Conservation (phyloP, 345 rosid genomes). For the Salix brachista region DNA sequence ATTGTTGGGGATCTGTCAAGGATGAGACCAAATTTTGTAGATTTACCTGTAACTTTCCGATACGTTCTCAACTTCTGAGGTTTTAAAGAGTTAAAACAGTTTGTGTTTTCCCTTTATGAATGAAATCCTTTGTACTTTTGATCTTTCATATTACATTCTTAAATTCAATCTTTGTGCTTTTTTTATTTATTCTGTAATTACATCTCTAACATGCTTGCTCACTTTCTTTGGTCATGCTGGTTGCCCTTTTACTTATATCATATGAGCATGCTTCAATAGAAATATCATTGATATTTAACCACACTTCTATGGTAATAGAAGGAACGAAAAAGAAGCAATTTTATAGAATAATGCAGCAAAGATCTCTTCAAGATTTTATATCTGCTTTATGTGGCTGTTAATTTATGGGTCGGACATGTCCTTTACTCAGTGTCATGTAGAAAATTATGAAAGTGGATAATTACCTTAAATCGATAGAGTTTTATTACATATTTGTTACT, state of each 20-base stretch:
- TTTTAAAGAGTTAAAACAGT: neutral
- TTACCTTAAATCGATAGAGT: neutral
- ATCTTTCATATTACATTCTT: neutral
- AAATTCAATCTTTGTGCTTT: neutral
- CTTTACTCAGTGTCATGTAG: neutral
- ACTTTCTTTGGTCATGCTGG: neutral
- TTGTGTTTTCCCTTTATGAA: neutral
- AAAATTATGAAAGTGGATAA: neutral
- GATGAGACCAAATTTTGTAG: neutral
- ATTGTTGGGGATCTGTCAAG: neutral
- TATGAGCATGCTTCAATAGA: neutral
- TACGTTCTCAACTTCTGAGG: neutral
- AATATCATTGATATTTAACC: neutral
- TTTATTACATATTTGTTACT: neutral
- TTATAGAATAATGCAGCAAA: neutral
- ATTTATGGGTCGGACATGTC: neutral
- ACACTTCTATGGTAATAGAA: neutral
- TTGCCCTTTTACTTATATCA: neutral
- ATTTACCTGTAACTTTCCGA: neutral
- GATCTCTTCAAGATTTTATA: neutral
- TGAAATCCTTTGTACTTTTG: neutral
- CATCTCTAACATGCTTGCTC: neutral
- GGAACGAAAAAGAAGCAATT: neutral
- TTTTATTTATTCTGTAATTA: neutral
- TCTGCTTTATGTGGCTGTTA: neutral